Conservation (phyloP, 371 early-diverging fungal species). For the Batkoa obscura region DNA sequence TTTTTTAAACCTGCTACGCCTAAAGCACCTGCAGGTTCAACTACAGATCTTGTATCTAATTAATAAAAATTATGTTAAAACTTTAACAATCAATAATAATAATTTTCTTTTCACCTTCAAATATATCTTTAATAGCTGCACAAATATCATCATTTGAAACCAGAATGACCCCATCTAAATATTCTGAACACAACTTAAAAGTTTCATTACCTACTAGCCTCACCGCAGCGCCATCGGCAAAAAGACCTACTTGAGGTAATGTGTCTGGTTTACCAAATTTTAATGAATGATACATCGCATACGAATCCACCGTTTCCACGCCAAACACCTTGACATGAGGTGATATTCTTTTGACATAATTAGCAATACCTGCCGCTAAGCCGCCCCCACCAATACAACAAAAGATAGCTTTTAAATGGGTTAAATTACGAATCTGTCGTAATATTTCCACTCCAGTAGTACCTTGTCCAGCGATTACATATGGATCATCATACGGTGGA, state of each 20-base stretch:
- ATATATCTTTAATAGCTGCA: conserved; percentile 94
- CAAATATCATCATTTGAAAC: conserved; percentile 92
- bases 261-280: conserved; percentile 30
- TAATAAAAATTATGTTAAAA: neutral
- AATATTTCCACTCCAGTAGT: conserved; percentile 87
- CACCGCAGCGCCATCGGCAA: conserved; percentile 95
- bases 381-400: conserved; percentile 95
- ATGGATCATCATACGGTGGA: conserved; percentile 92
- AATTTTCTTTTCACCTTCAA: conserved; percentile 33
- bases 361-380: conserved; percentile 72
- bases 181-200: conserved; percentile 43
- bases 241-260: conserved; percentile 72
- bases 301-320: conserved; percentile 78
- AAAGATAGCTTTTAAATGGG: conserved; percentile 20
- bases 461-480: conserved; percentile 96
- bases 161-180: conserved; percentile 67
- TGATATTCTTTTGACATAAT: conserved; percentile 72
- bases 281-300: conserved; percentile 73
- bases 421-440: conserved; percentile 31
- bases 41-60: conserved; percentile 70
- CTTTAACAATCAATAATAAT: neutral
- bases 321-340: conserved; percentile 75
- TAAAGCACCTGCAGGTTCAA: conserved; percentile 91
- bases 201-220: conserved; percentile 74
- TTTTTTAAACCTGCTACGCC: conserved; percentile 76